Conservation (phyloP, 2,329 filamentous ascomycete genomes). For the Alternaria conjuncta region DNA sequence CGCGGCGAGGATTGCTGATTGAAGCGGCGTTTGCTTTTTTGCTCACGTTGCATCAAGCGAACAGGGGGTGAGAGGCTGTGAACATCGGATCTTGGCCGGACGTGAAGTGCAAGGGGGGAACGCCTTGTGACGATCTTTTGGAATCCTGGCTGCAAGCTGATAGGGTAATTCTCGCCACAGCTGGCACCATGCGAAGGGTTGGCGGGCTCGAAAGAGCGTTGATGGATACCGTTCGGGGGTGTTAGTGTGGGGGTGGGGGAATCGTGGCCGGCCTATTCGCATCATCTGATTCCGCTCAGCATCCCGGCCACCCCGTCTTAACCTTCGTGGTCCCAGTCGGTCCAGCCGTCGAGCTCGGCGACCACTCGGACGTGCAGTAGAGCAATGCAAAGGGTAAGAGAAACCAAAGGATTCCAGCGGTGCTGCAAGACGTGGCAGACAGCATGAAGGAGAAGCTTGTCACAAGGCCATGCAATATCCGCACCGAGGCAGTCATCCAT, state of each 20-base stretch:
- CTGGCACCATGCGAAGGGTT: conserved; percentile 42
- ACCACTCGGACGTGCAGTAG: conserved; percentile 22
- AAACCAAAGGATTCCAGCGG: conserved; percentile 18
- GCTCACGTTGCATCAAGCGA: conserved; percentile 27
- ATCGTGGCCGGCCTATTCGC: conserved; percentile 29
- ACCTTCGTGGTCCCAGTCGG: conserved; percentile 42
- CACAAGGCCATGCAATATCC: conserved; percentile 40
- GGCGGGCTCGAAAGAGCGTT: conserved; percentile 41
- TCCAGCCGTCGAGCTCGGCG: conserved; percentile 14
- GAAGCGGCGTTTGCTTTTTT: conserved; percentile 43
- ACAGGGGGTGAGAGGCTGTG: conserved; percentile 31
- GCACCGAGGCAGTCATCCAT: conserved; percentile 24
- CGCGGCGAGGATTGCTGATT: conserved; percentile 29
- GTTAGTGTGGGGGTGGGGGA: conserved; percentile 49
- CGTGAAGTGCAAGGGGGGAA: conserved; percentile 35
- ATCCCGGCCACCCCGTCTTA: conserved; percentile 22
- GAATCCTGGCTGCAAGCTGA: conserved; percentile 30
- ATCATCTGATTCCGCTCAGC: conserved; percentile 47
- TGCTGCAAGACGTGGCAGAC: conserved; percentile 46
- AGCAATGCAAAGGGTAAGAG: conserved; percentile 32
- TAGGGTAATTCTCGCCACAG: conserved; percentile 41
- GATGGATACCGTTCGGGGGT: conserved; percentile 39
- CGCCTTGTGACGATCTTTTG: conserved; percentile 49
- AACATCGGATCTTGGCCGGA: conserved; percentile 43
- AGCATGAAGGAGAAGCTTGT: conserved; percentile 20